phyloP scores from a whole-genome alignment of 139 green algal genomes.

The Pycnococcus provasolii region DNA sequence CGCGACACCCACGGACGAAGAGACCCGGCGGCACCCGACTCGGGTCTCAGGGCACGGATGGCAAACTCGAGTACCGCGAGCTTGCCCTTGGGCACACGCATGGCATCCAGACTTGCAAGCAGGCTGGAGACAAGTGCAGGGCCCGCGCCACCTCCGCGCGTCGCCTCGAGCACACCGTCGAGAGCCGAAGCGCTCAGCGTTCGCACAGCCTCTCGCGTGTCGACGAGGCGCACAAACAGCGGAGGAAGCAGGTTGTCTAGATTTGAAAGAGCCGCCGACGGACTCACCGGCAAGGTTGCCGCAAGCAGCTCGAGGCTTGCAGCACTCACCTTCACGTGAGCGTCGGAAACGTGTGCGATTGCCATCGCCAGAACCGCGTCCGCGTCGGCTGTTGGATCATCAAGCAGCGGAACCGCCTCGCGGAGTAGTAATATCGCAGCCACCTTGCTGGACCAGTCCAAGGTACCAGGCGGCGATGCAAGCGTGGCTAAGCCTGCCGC shows the following conservation, averaged over 20 bases:
- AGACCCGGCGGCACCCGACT: not conserved
- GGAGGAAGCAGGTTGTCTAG: constrained; percentile 48
- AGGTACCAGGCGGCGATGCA: no score
- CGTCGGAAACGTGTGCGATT: not conserved
- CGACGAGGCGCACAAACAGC: constrained; percentile 43
- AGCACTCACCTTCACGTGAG: not conserved
- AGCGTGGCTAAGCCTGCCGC: no score
- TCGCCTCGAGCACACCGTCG: constrained; percentile 13
- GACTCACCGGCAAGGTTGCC: no score
- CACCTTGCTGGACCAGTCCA: no score
- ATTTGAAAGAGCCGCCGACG: no score
- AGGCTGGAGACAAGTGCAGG: constrained; percentile 40
- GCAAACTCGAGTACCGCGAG: constrained; percentile 47
- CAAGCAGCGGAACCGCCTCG: no score
- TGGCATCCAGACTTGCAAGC: constrained; percentile 31
- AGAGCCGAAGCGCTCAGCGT: not conserved
- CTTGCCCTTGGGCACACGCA: constrained; percentile 33
- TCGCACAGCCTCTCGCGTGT: constrained; percentile 39
- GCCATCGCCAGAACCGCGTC: no score
- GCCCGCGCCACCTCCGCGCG: constrained; percentile 1
- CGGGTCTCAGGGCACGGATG: constrained; percentile 1
- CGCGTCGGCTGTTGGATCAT: no score
- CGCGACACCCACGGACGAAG: constrained; percentile 32
- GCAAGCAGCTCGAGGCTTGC: not conserved
- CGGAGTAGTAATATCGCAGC: no score